phyloP scores from a whole-genome alignment of 139 green algal genomes.

The Picochlorum sp. region DNA sequence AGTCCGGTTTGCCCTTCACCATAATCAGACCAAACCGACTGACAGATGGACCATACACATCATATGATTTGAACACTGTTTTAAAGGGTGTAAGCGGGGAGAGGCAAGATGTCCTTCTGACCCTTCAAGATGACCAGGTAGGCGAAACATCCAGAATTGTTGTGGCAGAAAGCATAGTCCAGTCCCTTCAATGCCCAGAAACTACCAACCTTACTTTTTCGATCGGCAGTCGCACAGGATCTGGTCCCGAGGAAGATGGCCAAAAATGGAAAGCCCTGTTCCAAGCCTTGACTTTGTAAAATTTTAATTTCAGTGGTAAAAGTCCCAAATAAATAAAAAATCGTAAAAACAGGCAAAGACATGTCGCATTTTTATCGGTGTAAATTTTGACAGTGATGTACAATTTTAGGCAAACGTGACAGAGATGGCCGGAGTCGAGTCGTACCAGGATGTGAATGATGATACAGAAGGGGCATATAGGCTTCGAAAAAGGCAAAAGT shows the following conservation, averaged over 20 bases:
- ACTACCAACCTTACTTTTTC: constrained; percentile 35
- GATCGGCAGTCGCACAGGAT: constrained; percentile 42
- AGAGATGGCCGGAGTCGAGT: too few relatives aligned
- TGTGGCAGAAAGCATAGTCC: constrained; percentile 63
- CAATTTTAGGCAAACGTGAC: too few relatives aligned
- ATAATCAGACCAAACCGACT: constrained; percentile 81
- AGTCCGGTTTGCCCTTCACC: constrained; percentile 74
- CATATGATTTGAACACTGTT: constrained; percentile 95
- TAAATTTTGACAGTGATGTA: too few relatives aligned
- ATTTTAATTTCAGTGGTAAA: too few relatives aligned
- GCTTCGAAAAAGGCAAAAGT: background rate
- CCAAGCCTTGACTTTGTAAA: background rate
- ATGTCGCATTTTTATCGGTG: too few relatives aligned
- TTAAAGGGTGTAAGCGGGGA: constrained; percentile 48
- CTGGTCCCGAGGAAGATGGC: constrained; percentile 49
- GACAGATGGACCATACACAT: constrained; percentile 95
- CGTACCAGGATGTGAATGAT: too few relatives aligned
- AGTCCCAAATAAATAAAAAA: too few relatives aligned
- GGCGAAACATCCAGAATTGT: constrained; percentile 67
- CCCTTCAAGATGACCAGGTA: constrained; percentile 39
- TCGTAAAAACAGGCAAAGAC: too few relatives aligned
- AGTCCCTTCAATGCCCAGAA: constrained; percentile 30
- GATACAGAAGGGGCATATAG: too few relatives aligned
- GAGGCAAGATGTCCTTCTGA: constrained; percentile 36
- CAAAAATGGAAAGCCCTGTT: constrained; percentile 51